Conservation (phyloP, 2,329 filamentous ascomycete species). For the Hypomyces perniciosus region DNA sequence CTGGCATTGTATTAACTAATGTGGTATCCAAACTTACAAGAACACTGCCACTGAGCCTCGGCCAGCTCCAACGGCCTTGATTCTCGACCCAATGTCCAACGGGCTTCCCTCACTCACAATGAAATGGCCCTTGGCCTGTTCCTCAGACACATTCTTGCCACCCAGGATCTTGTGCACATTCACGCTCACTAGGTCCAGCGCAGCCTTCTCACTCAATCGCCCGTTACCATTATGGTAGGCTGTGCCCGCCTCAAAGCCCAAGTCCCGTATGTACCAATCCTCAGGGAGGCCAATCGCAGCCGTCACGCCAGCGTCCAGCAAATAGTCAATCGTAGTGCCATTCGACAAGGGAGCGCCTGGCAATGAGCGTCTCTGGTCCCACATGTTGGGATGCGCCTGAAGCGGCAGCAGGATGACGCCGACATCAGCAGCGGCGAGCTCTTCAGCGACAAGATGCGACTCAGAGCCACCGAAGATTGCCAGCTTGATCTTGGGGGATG, state of each 20-base stretch:
- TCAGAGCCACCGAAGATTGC: slow-evolving; percentile 59
- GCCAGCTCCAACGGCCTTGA: slow-evolving; percentile 45
- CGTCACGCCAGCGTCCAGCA: slow-evolving; percentile 53
- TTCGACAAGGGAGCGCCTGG: slow-evolving; percentile 61
- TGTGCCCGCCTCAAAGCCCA: slow-evolving; percentile 55
- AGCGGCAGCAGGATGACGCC: slow-evolving; percentile 56
- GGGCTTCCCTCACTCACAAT: slow-evolving; percentile 59
- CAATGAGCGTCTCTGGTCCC: slow-evolving; percentile 58
- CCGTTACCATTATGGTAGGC: slow-evolving; percentile 52
- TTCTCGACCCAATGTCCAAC: slow-evolving; percentile 50
- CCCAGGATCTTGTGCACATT: slow-evolving; percentile 56
- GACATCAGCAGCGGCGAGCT: slow-evolving; percentile 50
- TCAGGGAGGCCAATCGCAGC: slow-evolving; percentile 55
- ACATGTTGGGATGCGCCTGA: slow-evolving; percentile 46
- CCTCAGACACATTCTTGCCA: slow-evolving; percentile 19
- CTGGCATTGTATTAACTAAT: not conserved
- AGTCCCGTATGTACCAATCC: slow-evolving; percentile 56
- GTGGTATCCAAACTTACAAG: slow-evolving; percentile 18
- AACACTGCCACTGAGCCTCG: slow-evolving; percentile 30
- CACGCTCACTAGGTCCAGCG: slow-evolving; percentile 49
- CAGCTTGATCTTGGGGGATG: slow-evolving; percentile 38
- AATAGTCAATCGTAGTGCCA: slow-evolving; percentile 52
- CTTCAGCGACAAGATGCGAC: slow-evolving; percentile 51
- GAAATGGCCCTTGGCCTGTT: slow-evolving; percentile 41
- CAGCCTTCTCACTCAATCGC: slow-evolving; percentile 45